Base-by-base conservation (phyloP, 169 alveolate genomes). In the Neospora caninum region DNA sequence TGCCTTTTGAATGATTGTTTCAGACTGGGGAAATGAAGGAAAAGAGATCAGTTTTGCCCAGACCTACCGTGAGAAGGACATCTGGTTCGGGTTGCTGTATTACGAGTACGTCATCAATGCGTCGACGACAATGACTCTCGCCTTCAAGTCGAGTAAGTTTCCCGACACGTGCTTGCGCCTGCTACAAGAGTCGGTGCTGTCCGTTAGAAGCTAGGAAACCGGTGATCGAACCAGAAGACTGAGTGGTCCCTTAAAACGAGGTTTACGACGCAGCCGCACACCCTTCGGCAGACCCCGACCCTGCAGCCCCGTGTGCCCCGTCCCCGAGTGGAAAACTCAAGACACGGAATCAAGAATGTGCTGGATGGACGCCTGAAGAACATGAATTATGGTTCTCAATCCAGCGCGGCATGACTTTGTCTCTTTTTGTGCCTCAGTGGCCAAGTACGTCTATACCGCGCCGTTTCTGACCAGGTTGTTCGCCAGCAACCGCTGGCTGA, bases 381-480 rank as follows among this genome's bases (percentile, higher is more conserved):
- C 22, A 49, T 49, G 13, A 7, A 13, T 49, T 49, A 4, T 49
- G 4, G 13, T 49, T 13, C 58, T 49, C 13, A 4, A 49, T 49
- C 22, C 58, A 49, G 13, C 13, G 4, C 13, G 58, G 4, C 4
- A 49, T 38, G 89, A 20, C 38, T 18, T 38, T 82, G 31, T 82
- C 67, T 42, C 64, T 34, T 84, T 41, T 67, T 29, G 9, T 45
- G 38, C 27, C 10, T 22, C 84, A 93, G 93, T 80, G 49, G 87
- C 94, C 34, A 42, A 88, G 54, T 92, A 92, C 67, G 42, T 92
- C 29, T 92, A 92, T 36, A 82, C 95, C 31, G 82, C 91, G 29
- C 88, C 92, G 10, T 92, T 92, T 80, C 73, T 92, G n/a, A 41
- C 80, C 22, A 31, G 7, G 2, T 58, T 92, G 70, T 84, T 36